Evolutionary conservation across 2,329 filamentous ascomycete species (phyloP).

Genomic region (Sordariomycetes sp.): DNA sequence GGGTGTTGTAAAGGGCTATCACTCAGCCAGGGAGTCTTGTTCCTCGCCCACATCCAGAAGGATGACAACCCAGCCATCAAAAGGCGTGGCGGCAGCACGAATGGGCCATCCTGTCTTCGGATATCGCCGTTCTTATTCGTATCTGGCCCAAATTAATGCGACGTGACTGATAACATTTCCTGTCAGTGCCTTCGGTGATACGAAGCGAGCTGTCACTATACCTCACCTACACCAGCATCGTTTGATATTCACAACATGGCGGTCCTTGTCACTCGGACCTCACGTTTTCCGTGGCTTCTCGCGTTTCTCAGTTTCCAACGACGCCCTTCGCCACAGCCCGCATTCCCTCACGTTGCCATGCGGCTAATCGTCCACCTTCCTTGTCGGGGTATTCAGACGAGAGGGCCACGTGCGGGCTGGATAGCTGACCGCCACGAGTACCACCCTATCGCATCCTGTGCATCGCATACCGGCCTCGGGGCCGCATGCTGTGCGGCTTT

Average conservation of each 20-base stretch:
- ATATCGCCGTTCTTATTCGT: background rate
- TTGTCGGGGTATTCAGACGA: background rate
- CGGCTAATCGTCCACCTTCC: background rate
- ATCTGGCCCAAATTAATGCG: background rate
- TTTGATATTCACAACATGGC: background rate
- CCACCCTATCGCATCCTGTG: background rate
- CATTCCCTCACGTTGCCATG: background rate
- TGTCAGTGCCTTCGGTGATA: background rate
- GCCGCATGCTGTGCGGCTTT: background rate
- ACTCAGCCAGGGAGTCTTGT: background rate
- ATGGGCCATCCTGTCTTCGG: background rate
- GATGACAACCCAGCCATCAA: background rate
- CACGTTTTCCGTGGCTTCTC: background rate
- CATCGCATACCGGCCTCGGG: background rate
- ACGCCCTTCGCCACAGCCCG: background rate
- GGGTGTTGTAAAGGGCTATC: background rate
- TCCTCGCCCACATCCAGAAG: background rate
- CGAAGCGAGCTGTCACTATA: background rate
- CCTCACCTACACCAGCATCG: background rate
- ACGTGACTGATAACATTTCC: background rate
- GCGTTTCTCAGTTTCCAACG: background rate
- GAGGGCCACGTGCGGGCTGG: background rate
- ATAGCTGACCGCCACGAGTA: background rate
- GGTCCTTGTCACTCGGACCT: background rate
- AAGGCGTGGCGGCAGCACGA: background rate